Evolutionary conservation across 1,139 yeast species (phyloP), one percentile per base, ranked within the genome.

Genomic region (Kodamaea arcana): DNA sequence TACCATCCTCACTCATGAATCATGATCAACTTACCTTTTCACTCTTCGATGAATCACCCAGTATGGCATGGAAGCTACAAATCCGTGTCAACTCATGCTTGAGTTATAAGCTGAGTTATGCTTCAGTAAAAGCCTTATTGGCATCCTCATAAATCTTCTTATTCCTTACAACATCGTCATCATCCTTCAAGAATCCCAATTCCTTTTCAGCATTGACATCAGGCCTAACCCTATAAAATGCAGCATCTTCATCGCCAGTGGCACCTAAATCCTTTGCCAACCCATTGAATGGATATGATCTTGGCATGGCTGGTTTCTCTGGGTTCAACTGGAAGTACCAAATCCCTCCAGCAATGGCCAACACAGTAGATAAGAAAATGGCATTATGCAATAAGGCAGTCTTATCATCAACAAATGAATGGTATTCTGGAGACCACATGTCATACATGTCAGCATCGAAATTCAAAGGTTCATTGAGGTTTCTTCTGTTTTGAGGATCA

Each of bases 351-450:
- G 78, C 78, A 54, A 82, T 73, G 1, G 73, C 73, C 33, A 73
- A 69, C 36, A 84, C 55, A 31, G 68, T 62, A 9, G 73, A 72
- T 50, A 82, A 75, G 59, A 83, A 83, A 24, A 71, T 60, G 25
- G 54, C 71, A 40, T 67, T 68, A 44, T 66, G 71, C 45, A 65
- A 70, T 37, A 80, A 58, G 2, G 95, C 95, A 28, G 77, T 69
- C 39, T 62, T 57, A 58, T 83, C 82, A 27, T 75, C 64, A 29
- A 79, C 83, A 32, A 67, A 58, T 50, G 79, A 78, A 56, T 69
- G 80, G 52, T 80, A 75, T 53, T 85, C 94, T 14, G 95, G 94
- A 10, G 95, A 79, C 95, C 95, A 86, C 69, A 84, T 74, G 56
- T 86, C 92, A 53, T 80, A 70, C 56, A 75, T 63, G 53, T 86